These are phyloP conservation scores for Ilyonectria robusta DNA, from an alignment of 2,329 filamentous ascomycete species.

Conservation along the genomic window DNA sequence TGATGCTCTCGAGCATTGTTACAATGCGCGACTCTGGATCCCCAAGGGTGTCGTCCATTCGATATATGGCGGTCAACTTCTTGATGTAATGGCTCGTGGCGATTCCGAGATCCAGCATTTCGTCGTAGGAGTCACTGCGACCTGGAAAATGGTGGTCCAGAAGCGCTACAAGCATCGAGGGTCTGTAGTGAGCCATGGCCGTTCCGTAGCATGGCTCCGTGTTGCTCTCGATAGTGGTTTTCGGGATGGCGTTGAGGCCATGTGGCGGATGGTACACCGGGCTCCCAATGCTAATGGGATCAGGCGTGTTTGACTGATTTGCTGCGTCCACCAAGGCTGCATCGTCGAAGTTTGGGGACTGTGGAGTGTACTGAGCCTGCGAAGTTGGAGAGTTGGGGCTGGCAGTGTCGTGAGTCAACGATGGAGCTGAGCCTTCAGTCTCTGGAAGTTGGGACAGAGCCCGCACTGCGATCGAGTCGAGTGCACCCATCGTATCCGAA, in stretches of 20 bases:
- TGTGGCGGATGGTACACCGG: not conserved
- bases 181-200: not conserved
- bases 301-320: not conserved
- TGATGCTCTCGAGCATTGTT: not conserved
- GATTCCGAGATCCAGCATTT: constrained; percentile 1
- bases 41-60: not conserved
- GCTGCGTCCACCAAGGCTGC: not conserved
- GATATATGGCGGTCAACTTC: not conserved
- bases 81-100: not conserved
- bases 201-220: not conserved
- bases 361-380: not conserved
- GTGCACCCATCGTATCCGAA: not conserved
- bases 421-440: not conserved
- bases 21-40: not conserved
- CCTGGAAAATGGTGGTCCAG: constrained; percentile 7
- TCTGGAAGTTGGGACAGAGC: constrained; percentile 1
- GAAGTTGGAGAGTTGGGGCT: not conserved
- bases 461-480: not conserved
- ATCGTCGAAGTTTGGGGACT: not conserved
- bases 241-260: too few species aligned
- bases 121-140: not conserved
- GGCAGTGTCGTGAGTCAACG: not conserved
- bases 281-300: not conserved
- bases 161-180: not conserved
- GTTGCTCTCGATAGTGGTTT: not conserved